Evolutionary conservation across 768 basidiomycete species (phyloP).

Genomic region (Mycena haematopus): DNA sequence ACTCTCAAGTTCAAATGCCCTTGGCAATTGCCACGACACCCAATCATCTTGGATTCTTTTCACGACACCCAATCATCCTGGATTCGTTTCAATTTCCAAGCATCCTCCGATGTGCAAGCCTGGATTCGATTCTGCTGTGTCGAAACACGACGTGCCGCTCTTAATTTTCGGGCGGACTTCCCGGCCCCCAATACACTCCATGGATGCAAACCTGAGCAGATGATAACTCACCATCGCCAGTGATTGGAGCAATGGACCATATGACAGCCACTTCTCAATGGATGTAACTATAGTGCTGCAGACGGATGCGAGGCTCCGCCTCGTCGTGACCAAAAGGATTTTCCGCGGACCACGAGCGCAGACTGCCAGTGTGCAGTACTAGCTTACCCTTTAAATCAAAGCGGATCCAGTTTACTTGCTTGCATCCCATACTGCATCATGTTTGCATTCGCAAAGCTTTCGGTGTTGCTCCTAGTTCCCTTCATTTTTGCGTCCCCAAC

Average conservation of each 20-base stretch:
- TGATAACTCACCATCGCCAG: background rate
- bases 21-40: no score
- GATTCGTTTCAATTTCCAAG: no score
- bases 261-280: conserved; percentile 12
- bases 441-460: conserved; percentile 34
- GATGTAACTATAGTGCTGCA: background rate
- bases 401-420: background rate
- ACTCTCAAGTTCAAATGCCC: no score
- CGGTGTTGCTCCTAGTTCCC: conserved; percentile 38
- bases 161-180: conserved; percentile 6
- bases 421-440: conserved; percentile 6
- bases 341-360: conserved; percentile 9
- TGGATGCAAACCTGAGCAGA: background rate
- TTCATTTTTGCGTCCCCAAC: conserved; percentile 41
- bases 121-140: background rate
- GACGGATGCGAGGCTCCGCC: conserved; percentile 10
- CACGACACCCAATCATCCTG: background rate
- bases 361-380: no score
- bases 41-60: background rate
- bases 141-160: background rate
- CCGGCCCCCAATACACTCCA: background rate
- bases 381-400: conserved; percentile 1
- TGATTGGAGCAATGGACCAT: conserved; percentile 14
- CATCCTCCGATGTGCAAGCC: background rate
- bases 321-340: conserved; percentile 22